phyloP scores from a whole-genome alignment of 2,329 filamentous ascomycete genomes.

The Hymenoscyphus salicellus region DNA sequence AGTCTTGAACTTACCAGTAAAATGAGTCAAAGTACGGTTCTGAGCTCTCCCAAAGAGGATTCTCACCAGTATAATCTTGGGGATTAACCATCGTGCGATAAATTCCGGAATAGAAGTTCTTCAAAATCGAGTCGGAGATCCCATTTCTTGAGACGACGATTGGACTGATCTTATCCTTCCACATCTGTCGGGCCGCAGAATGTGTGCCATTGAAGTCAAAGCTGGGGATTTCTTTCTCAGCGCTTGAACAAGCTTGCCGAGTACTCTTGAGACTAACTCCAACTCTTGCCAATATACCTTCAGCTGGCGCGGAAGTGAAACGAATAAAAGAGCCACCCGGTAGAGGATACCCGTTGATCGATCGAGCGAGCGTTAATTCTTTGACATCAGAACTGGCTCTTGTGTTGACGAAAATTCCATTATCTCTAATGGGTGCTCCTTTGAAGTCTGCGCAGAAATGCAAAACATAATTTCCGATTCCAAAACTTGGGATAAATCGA shows the following conservation, averaged over 20 bases:
- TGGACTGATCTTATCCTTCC: constrained; percentile 59
- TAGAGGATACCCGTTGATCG: constrained; percentile 52
- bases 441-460: constrained; percentile 68
- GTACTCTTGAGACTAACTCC: constrained; percentile 67
- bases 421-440: constrained; percentile 55
- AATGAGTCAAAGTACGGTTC: constrained; percentile 75
- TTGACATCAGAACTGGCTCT: constrained; percentile 48
- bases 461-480: constrained; percentile 55
- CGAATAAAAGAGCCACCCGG: constrained; percentile 61
- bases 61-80: constrained; percentile 72
- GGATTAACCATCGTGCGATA: constrained; percentile 68
- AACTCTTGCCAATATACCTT: constrained; percentile 58
- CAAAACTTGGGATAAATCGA: constrained; percentile 62
- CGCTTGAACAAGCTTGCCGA: constrained; percentile 64
- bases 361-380: constrained; percentile 47
- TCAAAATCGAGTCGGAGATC: constrained; percentile 52
- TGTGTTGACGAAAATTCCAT: constrained; percentile 58
- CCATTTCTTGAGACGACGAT: constrained; percentile 52
- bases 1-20: constrained; percentile 56
- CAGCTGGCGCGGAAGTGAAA: constrained; percentile 47
- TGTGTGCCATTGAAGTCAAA: constrained; percentile 59
- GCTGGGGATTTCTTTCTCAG: constrained; percentile 65
- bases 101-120: constrained; percentile 65
- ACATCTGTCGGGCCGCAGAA: constrained; percentile 52
- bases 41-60: constrained; percentile 61